A percentile compares a stretch with the other conserved stretches of the same genome.
These are phyloP conservation scores for Hericium alpestre DNA, from an alignment of 768 basidiomycete genomes.

Conservation along the genomic window DNA sequence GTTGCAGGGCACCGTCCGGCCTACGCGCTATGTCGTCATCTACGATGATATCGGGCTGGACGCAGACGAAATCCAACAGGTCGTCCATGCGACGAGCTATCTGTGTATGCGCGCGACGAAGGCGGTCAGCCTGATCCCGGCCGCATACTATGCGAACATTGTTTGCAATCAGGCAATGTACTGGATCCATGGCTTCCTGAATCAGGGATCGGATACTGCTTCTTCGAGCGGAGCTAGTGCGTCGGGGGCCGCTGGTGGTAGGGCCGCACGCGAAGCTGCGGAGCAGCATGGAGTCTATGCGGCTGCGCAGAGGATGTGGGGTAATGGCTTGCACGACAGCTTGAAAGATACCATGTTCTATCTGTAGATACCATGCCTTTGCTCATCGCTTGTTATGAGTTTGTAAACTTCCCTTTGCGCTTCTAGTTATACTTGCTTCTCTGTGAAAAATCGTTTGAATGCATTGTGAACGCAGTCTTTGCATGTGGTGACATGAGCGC, in stretches of 20 bases:
- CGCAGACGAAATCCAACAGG: slow-evolving; percentile 65
- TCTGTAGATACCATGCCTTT: slow-evolving; percentile 34
- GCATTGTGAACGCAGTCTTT: too few species aligned
- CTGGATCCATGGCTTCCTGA: slow-evolving; percentile 66
- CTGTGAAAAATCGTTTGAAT: too few species aligned
- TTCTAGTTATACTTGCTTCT: too few species aligned
- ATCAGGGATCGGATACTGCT: slow-evolving; percentile 21
- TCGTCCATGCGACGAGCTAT: slow-evolving; percentile 60
- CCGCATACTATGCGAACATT: slow-evolving; percentile 74
- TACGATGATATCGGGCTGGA: slow-evolving; percentile 66
- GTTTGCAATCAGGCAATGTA: slow-evolving; percentile 73
- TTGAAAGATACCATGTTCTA: slow-evolving; percentile 67
- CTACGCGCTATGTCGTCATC: slow-evolving; percentile 72
- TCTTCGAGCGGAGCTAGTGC: slow-evolving; percentile 24
- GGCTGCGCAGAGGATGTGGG: slow-evolving; percentile 30
- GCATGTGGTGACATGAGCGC: too few species aligned
- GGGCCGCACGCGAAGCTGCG: slow-evolving; percentile 22
- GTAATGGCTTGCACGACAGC: slow-evolving; percentile 35
- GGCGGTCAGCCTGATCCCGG: slow-evolving; percentile 70
- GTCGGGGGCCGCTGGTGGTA: slow-evolving; percentile 19
- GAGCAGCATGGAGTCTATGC: slow-evolving; percentile 23
- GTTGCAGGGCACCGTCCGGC: slow-evolving; percentile 56
- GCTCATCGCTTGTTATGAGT: too few species aligned
- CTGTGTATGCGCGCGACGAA: slow-evolving; percentile 77
- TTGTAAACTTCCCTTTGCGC: too few species aligned